Conservation (phyloP, 441 rosid genomes). For the Jatropha podagrica region DNA sequence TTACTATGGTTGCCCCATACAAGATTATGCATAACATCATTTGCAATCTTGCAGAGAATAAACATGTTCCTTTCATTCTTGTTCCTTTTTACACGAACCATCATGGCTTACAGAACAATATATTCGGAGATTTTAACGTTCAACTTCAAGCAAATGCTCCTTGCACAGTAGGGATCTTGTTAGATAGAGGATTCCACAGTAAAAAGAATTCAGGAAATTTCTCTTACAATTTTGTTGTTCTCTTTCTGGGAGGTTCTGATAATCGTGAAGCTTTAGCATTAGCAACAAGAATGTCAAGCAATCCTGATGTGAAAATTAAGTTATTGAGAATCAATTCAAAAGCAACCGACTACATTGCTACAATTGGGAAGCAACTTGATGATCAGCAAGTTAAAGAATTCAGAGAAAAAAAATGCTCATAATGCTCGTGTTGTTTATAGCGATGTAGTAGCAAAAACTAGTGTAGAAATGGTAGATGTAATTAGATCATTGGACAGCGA, state of each 20-base stretch:
- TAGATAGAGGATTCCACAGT: conserved; percentile 12
- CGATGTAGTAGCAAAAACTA: conserved; percentile 1
- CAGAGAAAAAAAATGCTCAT: background rate
- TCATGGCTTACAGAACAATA: background rate
- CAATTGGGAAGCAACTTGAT: conserved; percentile 22
- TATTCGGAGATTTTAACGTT: background rate
- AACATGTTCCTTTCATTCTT: conserved; percentile 24
- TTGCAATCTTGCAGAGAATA: conserved; percentile 28
- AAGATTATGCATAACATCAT: conserved; percentile 34
- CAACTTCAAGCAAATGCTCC: conserved; percentile 21
- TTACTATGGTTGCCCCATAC: conserved; percentile 28
- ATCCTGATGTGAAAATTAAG: conserved; percentile 20
- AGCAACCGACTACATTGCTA: background rate
- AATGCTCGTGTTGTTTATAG: conserved; percentile 1
- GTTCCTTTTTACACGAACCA: conserved; percentile 24
- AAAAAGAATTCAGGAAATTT: background rate
- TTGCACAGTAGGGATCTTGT: conserved; percentile 32
- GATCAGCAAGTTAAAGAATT: conserved; percentile 19
- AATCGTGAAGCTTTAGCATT: conserved; percentile 41
- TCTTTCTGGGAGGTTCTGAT: conserved; percentile 38
- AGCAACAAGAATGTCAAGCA: conserved; percentile 27
- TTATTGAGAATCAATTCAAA: conserved; percentile 10
- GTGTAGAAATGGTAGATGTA: background rate
- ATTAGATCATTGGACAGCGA: background rate
- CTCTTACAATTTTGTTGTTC: background rate